Percentiles rank a stretch among this genome's conserved stretches.
phyloP scores from a whole-genome alignment of 768 basidiomycete species.

The Tubosaeta sp. region DNA sequence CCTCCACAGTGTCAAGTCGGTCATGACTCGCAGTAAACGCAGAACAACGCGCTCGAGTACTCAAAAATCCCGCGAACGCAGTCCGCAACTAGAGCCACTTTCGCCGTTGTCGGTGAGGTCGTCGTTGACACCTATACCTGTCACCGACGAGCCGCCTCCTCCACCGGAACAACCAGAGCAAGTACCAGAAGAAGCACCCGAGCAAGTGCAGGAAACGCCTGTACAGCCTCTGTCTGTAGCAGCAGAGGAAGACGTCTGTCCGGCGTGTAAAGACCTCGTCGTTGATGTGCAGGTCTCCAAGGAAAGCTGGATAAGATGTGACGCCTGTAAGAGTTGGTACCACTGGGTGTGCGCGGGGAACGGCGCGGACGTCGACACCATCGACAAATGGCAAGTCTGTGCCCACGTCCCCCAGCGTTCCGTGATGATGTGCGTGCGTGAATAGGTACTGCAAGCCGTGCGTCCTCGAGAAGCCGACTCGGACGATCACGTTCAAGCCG shows the following conservation, averaged over 20 bases:
- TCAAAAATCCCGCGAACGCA: conserved; percentile 34
- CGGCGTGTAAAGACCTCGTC: conserved; percentile 44
- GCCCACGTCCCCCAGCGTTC: conserved; percentile 8
- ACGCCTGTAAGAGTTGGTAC: conserved; percentile 77
- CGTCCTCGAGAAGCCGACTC: conserved; percentile 51
- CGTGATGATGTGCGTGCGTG: conserved; percentile 13
- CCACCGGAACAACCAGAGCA: conserved; percentile 12
- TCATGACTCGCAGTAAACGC: conserved; percentile 45
- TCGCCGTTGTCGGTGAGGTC: conserved; percentile 30
- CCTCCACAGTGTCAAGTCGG: conserved; percentile 6
- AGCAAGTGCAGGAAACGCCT: conserved; percentile 10
- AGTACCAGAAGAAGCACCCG: conserved; percentile 12
- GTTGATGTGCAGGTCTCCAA: conserved; percentile 41
- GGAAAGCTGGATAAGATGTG: conserved; percentile 81
- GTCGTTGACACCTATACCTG: conserved; percentile 25
- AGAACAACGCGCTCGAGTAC: conserved; percentile 37
- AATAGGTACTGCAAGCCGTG: conserved; percentile 71
- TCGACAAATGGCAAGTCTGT: conserved; percentile 71
- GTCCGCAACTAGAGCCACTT: conserved; percentile 29
- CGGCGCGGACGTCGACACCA: conserved; percentile 55
- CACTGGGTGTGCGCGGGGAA: conserved; percentile 80
- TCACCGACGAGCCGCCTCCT: conserved; percentile 12
- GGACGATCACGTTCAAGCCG: conserved; percentile 67
- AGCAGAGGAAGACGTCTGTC: conserved; percentile 39
- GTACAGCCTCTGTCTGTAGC: conserved; percentile 6